phyloP scores from a whole-genome alignment of 768 basidiomycete species.

The Naganishia kalamii region DNA sequence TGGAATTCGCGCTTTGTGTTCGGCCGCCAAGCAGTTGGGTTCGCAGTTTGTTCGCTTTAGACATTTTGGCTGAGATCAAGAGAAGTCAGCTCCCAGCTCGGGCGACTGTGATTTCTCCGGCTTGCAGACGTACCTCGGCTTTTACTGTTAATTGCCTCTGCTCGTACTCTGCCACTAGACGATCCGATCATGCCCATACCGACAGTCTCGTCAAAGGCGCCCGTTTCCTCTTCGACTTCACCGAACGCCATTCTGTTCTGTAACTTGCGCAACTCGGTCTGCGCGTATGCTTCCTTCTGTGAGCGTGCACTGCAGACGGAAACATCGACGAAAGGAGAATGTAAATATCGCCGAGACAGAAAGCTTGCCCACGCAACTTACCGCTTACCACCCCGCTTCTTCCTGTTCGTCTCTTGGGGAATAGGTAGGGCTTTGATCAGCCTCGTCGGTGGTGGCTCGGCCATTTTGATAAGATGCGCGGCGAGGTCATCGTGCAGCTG shows the following conservation, averaged over 20 bases:
- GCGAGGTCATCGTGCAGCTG: conserved; percentile 80
- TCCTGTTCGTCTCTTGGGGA: conserved; percentile 91
- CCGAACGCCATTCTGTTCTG: conserved; percentile 97
- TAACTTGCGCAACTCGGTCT: conserved; percentile 90
- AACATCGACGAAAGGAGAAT: not conserved
- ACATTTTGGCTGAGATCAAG: conserved; percentile 72
- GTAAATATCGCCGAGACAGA: not conserved
- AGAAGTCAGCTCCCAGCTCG: not conserved
- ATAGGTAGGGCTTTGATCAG: conserved; percentile 87
- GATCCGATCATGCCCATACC: conserved; percentile 94
- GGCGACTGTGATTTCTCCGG: not conserved
- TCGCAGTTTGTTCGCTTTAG: conserved; percentile 85
- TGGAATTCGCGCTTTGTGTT: conserved; percentile 52
- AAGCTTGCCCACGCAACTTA: conserved; percentile 44
- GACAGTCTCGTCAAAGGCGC: conserved; percentile 94
- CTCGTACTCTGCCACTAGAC: conserved; percentile 79
- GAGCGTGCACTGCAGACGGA: conserved; percentile 69
- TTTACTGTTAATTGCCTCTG: conserved; percentile 77
- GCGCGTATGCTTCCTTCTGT: conserved; percentile 96
- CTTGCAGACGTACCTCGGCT: conserved; percentile 64
- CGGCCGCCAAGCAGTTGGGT: conserved; percentile 74
- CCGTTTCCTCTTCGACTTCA: conserved; percentile 89
- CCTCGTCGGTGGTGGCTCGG: conserved; percentile 90
- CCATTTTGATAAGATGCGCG: conserved; percentile 79
- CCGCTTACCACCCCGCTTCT: conserved; percentile 88